Evolutionary conservation across 257 asterid species (phyloP).

Genomic region (Solanum phureja): DNA sequence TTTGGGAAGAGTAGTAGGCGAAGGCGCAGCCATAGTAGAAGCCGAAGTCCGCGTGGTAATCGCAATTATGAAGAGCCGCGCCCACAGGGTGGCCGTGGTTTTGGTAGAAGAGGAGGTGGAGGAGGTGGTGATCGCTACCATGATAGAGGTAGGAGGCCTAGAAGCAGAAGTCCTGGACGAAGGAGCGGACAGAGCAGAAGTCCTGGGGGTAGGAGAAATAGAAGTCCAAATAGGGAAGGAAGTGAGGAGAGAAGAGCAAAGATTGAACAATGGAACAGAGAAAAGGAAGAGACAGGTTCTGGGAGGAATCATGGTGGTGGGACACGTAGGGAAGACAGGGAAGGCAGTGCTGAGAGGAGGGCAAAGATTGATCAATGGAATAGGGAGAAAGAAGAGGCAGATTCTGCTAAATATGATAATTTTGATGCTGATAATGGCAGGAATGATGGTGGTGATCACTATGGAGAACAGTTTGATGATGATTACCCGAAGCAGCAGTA

Average conservation of each 20-base stretch:
- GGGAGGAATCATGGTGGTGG: conserved; percentile 31
- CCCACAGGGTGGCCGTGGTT: conserved; percentile 39
- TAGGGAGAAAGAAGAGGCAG: conserved; percentile 59
- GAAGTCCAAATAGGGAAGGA: conserved; percentile 61
- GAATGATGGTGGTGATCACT: conserved; percentile 13
- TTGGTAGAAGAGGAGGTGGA: conserved; percentile 33
- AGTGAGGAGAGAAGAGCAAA: conserved; percentile 76
- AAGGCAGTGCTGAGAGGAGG: conserved; percentile 80
- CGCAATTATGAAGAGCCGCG: conserved; percentile 47
- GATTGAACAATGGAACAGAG: conserved; percentile 72
- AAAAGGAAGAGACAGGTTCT: conserved; percentile 13
- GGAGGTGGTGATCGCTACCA: conserved; percentile 45
- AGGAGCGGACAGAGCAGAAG: conserved; percentile 72
- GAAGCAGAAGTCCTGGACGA: conserved; percentile 71
- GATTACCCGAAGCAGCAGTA: conserved; percentile 20
- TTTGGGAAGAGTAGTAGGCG: conserved; percentile 55
- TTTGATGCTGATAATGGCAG: conserved; percentile 20
- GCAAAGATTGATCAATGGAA: conserved; percentile 84
- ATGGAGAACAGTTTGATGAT: conserved; percentile 22
- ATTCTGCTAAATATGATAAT: conserved; percentile 21
- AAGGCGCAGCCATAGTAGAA: conserved; percentile 68
- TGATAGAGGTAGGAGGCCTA: conserved; percentile 70
- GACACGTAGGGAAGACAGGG: conserved; percentile 50
- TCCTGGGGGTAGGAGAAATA: conserved; percentile 61
- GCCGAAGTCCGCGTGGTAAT: conserved; percentile 55